These are phyloP conservation scores for Marchantia paleacea DNA, from an alignment of 225 moss, liverwort and hornwort species.

Conservation along the genomic window DNA sequence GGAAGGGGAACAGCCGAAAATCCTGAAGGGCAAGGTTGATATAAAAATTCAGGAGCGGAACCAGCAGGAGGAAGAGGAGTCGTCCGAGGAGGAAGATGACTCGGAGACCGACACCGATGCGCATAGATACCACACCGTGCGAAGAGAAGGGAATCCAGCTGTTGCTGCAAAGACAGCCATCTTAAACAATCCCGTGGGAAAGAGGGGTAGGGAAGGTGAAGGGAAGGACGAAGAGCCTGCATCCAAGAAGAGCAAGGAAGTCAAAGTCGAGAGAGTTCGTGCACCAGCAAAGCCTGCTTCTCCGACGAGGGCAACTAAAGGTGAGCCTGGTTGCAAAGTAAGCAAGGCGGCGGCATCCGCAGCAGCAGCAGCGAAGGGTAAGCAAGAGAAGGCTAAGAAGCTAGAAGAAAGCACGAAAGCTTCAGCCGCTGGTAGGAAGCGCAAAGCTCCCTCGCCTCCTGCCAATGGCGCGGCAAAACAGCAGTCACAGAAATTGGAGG, in stretches of 20 bases:
- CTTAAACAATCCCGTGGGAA: background rate
- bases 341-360: constrained; percentile 7
- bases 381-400: background rate
- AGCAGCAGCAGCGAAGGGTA: background rate
- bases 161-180: background rate
- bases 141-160: background rate
- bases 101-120: constrained; percentile 16
- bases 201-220: constrained; percentile 8
- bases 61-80: background rate
- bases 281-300: background rate
- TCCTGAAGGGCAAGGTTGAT: background rate
- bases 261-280: background rate
- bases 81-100: constrained; percentile 1
- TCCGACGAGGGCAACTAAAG: background rate
- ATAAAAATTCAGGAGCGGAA: background rate
- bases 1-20: constrained; percentile 4
- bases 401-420: background rate
- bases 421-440: constrained; percentile 5
- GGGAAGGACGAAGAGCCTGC: background rate
- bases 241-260: constrained; percentile 13
- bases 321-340: background rate
- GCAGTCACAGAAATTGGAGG: background rate
- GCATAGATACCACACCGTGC: background rate
- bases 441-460: constrained; percentile 3
- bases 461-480: background rate